These are phyloP conservation scores for Hygrophorus pudorinus DNA, from an alignment of 768 basidiomycete genomes.

Conservation along the genomic window DNA sequence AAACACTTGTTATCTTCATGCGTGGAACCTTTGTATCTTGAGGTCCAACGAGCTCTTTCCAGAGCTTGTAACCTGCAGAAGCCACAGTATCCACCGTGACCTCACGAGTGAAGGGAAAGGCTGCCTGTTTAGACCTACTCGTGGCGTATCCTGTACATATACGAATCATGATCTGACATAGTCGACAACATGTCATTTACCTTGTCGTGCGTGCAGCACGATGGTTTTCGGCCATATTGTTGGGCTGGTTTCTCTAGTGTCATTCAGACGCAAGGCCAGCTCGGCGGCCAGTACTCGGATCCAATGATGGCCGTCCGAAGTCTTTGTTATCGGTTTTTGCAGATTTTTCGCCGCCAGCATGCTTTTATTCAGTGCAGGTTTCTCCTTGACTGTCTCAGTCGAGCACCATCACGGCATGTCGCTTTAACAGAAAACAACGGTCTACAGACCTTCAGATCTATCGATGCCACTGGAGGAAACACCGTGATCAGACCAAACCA, in stretches of 20 bases:
- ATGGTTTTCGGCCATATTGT: conserved; percentile 91
- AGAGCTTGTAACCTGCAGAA: conserved; percentile 66
- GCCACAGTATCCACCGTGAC: conserved; percentile 71
- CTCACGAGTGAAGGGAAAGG: conserved; percentile 77
- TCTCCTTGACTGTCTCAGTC: conserved; percentile 64
- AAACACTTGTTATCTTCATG: conserved; percentile 65
- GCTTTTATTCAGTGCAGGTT: conserved; percentile 70
- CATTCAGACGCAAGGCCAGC: conserved; percentile 72
- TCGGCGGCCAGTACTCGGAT: conserved; percentile 87
- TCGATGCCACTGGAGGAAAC: conserved; percentile 62
- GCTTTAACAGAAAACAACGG: not conserved
- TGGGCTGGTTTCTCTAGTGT: conserved; percentile 62
- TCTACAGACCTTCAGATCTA: conserved; percentile 62
- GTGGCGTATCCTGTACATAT: conserved; percentile 46
- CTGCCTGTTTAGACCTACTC: conserved; percentile 69
- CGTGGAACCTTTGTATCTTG: conserved; percentile 19
- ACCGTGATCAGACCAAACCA: not conserved
- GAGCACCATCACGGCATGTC: conserved; percentile 7
- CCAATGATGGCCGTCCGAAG: conserved; percentile 81
- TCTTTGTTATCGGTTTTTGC: conserved; percentile 61
- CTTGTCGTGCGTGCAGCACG: conserved; percentile 68
- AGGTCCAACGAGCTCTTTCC: conserved; percentile 73
- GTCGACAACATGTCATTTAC: conserved; percentile 22
- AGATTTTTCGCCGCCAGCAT: conserved; percentile 98
- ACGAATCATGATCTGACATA: conserved; percentile 1